These are phyloP conservation scores for Phoma sp. DNA, from an alignment of 2,329 filamentous ascomycete genomes.

Conservation along the genomic window DNA sequence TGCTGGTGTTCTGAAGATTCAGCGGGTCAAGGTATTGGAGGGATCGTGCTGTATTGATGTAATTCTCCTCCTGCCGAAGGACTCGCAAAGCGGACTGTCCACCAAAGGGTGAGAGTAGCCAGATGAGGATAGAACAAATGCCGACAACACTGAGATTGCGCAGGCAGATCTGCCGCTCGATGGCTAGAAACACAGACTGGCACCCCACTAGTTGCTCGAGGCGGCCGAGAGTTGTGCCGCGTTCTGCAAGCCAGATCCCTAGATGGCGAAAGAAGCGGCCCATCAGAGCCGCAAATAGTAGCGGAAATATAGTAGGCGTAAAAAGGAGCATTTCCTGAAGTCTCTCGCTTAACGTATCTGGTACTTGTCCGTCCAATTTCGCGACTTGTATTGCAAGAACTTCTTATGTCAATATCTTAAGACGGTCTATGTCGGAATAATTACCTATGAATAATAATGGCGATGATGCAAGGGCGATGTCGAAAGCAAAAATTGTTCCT, in stretches of 20 bases:
- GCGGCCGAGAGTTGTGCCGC: slow-evolving; percentile 38
- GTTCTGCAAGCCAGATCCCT: slow-evolving; percentile 35
- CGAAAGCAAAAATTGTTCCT: slow-evolving; percentile 27
- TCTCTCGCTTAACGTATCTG: slow-evolving; percentile 20
- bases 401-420: slow-evolving; percentile 16
- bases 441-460: slow-evolving; percentile 38
- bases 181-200: slow-evolving; percentile 37
- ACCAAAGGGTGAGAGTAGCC: slow-evolving; percentile 39
- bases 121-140: slow-evolving; percentile 29
- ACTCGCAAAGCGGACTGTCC: slow-evolving; percentile 40
- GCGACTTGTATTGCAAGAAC: slow-evolving; percentile 34
- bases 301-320: slow-evolving; percentile 38
- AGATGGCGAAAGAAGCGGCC: slow-evolving; percentile 35
- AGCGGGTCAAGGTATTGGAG: slow-evolving; percentile 29
- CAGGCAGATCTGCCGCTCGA: slow-evolving; percentile 38
- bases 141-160: slow-evolving; percentile 34
- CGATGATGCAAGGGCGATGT: slow-evolving; percentile 30
- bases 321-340: slow-evolving; percentile 28
- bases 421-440: too few relatives aligned
- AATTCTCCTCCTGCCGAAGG: slow-evolving; percentile 20
- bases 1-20: slow-evolving; percentile 13
- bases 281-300: slow-evolving; percentile 41
- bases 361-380: slow-evolving; percentile 25
- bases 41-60: slow-evolving; percentile 18
- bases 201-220: slow-evolving; percentile 39